Percentiles rank a stretch among this genome's conserved stretches.
Conservation (phyloP, 2,329 filamentous ascomycete species). For the Colletotrichum zoysiae region DNA sequence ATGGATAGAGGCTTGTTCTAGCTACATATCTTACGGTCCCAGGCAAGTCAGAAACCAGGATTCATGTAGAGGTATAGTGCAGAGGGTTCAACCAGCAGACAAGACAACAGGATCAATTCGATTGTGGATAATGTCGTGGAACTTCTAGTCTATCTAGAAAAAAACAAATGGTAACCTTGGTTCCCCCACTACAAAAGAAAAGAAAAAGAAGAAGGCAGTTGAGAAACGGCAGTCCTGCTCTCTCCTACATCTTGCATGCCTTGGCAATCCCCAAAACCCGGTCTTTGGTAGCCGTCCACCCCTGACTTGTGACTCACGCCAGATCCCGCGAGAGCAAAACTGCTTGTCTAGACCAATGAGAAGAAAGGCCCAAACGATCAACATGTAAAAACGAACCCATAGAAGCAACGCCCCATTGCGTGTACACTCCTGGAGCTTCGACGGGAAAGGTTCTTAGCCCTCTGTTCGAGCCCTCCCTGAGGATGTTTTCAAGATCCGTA, state of each 20-base stretch:
- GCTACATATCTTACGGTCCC: neutral
- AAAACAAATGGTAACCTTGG: neutral
- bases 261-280: too few species aligned
- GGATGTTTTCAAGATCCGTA: neutral
- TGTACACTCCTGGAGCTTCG: neutral
- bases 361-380: neutral
- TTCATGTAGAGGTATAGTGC: too few species aligned
- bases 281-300: neutral
- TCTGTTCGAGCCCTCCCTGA: neutral
- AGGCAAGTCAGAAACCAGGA: neutral
- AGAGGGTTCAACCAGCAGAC: too few species aligned
- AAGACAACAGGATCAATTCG: neutral
- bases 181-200: neutral
- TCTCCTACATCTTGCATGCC: neutral
- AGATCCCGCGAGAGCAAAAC: neutral
- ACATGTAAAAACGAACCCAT: too few species aligned
- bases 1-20: neutral
- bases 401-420: neutral
- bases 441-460: neutral
- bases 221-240: neutral
- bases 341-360: neutral
- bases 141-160: conserved; percentile 14
- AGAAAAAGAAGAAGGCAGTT: neutral
- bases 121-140: neutral
- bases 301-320: neutral